phyloP scores from a whole-genome alignment of 2,329 filamentous ascomycete genomes.

The Chalaropsis thielavioides region DNA sequence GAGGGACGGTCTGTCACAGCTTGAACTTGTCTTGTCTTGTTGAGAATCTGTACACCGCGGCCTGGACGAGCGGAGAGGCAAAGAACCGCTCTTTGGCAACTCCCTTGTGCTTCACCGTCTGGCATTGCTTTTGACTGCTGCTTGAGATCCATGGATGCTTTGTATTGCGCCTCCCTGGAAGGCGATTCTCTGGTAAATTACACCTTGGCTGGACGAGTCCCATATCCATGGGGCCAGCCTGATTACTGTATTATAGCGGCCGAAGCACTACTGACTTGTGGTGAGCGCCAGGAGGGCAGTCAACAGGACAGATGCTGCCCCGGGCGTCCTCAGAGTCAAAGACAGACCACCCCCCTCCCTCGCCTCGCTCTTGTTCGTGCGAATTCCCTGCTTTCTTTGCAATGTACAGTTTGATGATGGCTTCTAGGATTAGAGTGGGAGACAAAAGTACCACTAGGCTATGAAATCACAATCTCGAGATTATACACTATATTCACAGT shows the following conservation, averaged over 20 bases:
- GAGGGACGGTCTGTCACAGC: background rate
- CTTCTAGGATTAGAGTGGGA: background rate
- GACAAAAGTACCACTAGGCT: background rate
- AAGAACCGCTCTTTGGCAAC: background rate
- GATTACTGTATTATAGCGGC: background rate
- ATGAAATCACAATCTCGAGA: background rate
- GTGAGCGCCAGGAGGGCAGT: background rate
- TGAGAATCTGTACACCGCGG: background rate
- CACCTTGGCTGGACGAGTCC: background rate
- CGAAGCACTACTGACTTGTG: background rate
- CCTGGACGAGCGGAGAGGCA: background rate
- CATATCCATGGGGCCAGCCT: background rate
- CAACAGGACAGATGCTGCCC: background rate
- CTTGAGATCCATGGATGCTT: background rate
- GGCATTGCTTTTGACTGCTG: background rate
- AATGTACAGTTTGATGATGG: background rate
- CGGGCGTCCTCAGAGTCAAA: background rate
- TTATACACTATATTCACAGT: background rate
- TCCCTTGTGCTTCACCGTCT: background rate
- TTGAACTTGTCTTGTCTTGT: background rate
- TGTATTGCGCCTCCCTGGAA: background rate
- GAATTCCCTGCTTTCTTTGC: background rate
- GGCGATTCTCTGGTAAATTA: background rate
- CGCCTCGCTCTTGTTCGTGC: background rate
- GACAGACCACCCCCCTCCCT: background rate